Evolutionary conservation across 1,284 basidiomycete species (phyloP).

Genomic region (Xerocomus nothofagi): DNA sequence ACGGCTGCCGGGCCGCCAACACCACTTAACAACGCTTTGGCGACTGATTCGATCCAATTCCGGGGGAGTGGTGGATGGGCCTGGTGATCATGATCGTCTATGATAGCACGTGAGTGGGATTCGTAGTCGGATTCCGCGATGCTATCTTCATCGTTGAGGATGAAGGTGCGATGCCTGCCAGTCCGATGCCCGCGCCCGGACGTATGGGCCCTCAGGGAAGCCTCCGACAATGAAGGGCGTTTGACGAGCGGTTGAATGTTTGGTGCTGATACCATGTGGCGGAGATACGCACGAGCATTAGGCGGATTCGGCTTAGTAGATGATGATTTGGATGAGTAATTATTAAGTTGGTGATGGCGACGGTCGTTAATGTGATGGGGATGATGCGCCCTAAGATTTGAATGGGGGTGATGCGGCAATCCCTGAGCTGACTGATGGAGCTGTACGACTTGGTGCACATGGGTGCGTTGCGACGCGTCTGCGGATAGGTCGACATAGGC

Average conservation of each 20-base stretch:
- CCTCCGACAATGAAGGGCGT: slow-evolving; percentile 28
- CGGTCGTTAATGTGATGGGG: slow-evolving; percentile 17
- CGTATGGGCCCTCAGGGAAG: slow-evolving; percentile 26
- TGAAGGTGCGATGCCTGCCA: slow-evolving; percentile 19
- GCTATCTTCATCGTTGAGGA: slow-evolving; percentile 32
- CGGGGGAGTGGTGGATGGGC: slow-evolving; percentile 48
- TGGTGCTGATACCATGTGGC: slow-evolving; percentile 67
- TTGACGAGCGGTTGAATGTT: slow-evolving; percentile 48
- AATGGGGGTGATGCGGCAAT: slow-evolving; percentile 30
- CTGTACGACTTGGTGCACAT: slow-evolving; percentile 13
- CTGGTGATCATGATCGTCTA: slow-evolving; percentile 14
- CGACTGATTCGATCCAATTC: slow-evolving; percentile 64
- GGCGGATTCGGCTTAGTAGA: slow-evolving; percentile 27
- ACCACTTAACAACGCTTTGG: slow-evolving; percentile 56
- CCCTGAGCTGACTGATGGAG: slow-evolving; percentile 27
- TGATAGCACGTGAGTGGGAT: slow-evolving; percentile 4
- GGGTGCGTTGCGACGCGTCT: slow-evolving; percentile 11
- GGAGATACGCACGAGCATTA: slow-evolving; percentile 57
- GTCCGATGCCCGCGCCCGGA: slow-evolving; percentile 8
- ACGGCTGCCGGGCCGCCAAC: slow-evolving; percentile 32
- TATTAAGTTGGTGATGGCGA: slow-evolving; percentile 21
- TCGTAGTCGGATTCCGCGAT: slow-evolving; percentile 25
- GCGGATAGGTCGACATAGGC: slow-evolving; percentile 11
- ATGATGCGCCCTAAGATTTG: slow-evolving; percentile 32
- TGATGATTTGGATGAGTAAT: slow-evolving; percentile 26